phyloP scores from a whole-genome alignment of 495 filamentous ascomycete species.

The Usnea hakonensis region DNA sequence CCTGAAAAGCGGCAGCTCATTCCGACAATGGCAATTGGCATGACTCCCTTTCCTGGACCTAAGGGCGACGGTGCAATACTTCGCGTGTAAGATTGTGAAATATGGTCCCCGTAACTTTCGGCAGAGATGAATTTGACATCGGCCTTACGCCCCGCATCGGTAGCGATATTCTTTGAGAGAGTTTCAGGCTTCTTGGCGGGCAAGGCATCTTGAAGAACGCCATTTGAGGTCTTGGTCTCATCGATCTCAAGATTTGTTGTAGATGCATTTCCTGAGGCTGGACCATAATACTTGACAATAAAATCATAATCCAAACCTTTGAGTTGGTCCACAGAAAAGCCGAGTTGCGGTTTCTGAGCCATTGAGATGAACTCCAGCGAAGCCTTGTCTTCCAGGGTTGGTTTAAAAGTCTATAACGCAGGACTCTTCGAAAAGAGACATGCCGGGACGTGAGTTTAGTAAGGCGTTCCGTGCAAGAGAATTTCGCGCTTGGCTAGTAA shows the following conservation, averaged over 20 bases:
- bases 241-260: background rate
- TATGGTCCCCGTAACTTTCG: background rate
- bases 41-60: background rate
- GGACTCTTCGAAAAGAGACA: background rate
- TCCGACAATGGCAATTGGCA: conserved; percentile 38
- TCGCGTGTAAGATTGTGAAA: background rate
- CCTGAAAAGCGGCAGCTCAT: conserved; percentile 38
- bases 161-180: background rate
- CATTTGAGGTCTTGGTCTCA: background rate
- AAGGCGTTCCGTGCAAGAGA: background rate
- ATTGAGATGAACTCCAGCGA: background rate
- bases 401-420: background rate
- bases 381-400: background rate
- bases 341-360: background rate
- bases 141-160: background rate
- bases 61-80: background rate
- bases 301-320: background rate
- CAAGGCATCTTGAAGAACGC: background rate
- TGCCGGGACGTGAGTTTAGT: background rate
- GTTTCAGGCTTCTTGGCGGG: background rate
- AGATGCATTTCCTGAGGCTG: background rate
- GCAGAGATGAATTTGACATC: background rate
- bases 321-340: background rate
- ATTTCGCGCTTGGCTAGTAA: too few relatives aligned
- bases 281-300: background rate